Evolutionary conservation across 1,284 basidiomycete species (phyloP), one percentile per base, ranked within the genome.

Genomic region (Puccinia brachypodii): DNA sequence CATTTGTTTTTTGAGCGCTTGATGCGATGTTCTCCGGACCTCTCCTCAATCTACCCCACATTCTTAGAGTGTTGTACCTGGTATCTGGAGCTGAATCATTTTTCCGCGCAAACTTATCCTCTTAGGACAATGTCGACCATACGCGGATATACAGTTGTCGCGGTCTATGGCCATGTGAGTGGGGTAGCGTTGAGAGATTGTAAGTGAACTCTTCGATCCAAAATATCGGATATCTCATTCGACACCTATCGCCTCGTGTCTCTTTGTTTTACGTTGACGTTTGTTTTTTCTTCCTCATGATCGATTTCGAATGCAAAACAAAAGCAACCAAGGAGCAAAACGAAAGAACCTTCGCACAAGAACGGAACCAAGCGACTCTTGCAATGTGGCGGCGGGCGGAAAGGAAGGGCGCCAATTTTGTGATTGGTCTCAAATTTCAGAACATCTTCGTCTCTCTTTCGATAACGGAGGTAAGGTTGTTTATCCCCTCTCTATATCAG

Each of bases 361-460:
- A n/a, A 9, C 50, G 73, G n/a, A 33, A 60, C 22, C 16, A 22
- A 28, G 73, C 73, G 50, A 42, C 33, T 6, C 2, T 4, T 40
- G 25, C 13, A 9, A 75, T 75, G 73, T 58, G 50, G 33, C 28
- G 25, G 36, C 33, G 42, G 38, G 73, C 73, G 22, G 25, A 42
- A 75, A 42, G 56, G 8, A 22, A 36, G 22, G 73, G 73, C n/a
- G 73, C 73, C 7, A 60, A 58, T 42, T 53, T 33, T 60, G 73
- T 75, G 4, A 40, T 75, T 40, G 73, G 73, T 36, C 73, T 75
- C 25, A 75, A 38, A 42, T 75, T 75, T 33, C 53, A 60, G 38
- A 58, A 3, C 19, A 38, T 3, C 31, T 7, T 22, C 25, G 4
- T 60, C 1, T 60, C 73, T 25, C 28, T 33, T 60, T 40, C 31